These are phyloP conservation scores for Ogataea paradorogensis DNA, from an alignment of 805 yeast species.

Conservation along the genomic window DNA sequence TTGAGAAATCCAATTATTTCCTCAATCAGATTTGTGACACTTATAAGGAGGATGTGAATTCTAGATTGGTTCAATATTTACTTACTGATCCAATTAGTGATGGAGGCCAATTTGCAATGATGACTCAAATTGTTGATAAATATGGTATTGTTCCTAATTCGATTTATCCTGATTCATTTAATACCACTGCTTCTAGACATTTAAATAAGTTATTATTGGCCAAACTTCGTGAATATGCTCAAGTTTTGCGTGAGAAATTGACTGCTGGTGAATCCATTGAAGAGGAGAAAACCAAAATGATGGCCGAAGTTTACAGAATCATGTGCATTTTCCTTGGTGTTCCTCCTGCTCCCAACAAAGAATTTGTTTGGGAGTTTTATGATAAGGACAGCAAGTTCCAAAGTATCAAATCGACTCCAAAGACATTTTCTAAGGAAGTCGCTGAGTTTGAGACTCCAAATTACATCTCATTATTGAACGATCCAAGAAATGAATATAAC, in stretches of 20 bases:
- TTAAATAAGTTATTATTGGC: slow-evolving; percentile 64
- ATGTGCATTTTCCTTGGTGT: slow-evolving; percentile 69
- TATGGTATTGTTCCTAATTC: slow-evolving; percentile 79
- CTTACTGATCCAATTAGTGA: slow-evolving; percentile 67
- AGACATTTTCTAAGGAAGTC: slow-evolving; percentile 55
- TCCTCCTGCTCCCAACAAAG: slow-evolving; percentile 71
- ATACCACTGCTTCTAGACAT: slow-evolving; percentile 47
- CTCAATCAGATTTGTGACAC: slow-evolving; percentile 75
- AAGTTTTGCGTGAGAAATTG: slow-evolving; percentile 51
- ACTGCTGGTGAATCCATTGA: slow-evolving; percentile 41
- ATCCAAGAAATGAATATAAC: slow-evolving; percentile 73
- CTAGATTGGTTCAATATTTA: slow-evolving; percentile 66
- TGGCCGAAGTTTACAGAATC: slow-evolving; percentile 61
- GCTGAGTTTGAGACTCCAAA: slow-evolving; percentile 50
- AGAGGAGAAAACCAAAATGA: slow-evolving; percentile 37
- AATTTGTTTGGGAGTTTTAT: slow-evolving; percentile 69
- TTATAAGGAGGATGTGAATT: slow-evolving; percentile 59
- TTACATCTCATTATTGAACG: slow-evolving; percentile 69
- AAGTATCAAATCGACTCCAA: slow-evolving; percentile 55
- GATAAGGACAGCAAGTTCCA: slow-evolving; percentile 62
- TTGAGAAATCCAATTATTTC: slow-evolving; percentile 80
- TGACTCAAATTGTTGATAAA: slow-evolving; percentile 69
- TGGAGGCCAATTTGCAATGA: slow-evolving; percentile 90
- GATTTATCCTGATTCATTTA: slow-evolving; percentile 64
- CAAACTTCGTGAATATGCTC: slow-evolving; percentile 76